These are phyloP conservation scores for Solanum lycopersicoides DNA, from an alignment of 257 asterid species.

Conservation along the genomic window DNA sequence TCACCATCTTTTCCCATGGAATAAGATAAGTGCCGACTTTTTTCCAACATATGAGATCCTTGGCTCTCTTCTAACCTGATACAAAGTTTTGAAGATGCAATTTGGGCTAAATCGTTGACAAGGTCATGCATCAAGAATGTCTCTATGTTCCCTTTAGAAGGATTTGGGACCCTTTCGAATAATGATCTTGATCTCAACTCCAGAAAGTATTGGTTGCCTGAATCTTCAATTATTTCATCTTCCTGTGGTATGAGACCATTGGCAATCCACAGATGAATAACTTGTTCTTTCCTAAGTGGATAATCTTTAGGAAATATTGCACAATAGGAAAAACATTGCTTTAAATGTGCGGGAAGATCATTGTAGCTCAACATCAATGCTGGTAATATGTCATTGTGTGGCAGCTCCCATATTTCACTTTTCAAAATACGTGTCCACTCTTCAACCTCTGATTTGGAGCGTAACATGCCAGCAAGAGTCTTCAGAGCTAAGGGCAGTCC, in stretches of 20 bases:
- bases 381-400: neutral
- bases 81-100: neutral
- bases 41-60: neutral
- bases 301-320: neutral
- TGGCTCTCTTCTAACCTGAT: neutral
- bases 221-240: neutral
- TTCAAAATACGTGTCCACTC: neutral
- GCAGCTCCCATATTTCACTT: neutral
- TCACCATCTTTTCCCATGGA: accelerated
- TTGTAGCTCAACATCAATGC: neutral
- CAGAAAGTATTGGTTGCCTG: neutral
- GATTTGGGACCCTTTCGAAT: neutral
- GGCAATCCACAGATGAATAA: neutral
- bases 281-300: neutral
- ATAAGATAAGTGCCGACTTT: neutral
- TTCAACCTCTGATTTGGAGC: neutral
- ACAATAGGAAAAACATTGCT: neutral
- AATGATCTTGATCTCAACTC: neutral
- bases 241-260: neutral
- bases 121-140: neutral
- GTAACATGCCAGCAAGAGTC: neutral
- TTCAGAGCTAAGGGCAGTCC: neutral
- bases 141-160: neutral
- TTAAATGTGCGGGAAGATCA: neutral
- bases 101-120: neutral